Evolutionary conservation across 805 yeast species (phyloP).

Genomic region (Lipomyces yamadae): DNA sequence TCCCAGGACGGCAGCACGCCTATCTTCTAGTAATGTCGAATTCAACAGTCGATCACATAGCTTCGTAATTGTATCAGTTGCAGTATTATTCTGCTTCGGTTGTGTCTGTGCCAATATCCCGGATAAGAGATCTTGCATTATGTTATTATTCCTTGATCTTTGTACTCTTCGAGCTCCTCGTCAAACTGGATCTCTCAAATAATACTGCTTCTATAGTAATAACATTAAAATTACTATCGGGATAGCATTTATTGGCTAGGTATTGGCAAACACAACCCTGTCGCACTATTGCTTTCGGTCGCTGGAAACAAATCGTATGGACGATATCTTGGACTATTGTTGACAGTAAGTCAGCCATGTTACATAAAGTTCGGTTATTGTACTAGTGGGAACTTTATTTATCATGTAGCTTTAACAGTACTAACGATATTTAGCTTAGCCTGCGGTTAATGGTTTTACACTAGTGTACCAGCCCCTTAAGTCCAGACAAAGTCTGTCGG

Average conservation of each 20-base stretch:
- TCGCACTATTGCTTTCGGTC: neutral
- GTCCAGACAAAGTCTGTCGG: neutral
- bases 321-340: neutral
- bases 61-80: constrained; percentile 84
- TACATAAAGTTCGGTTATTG: neutral
- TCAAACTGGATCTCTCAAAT: neutral
- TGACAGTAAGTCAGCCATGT: neutral
- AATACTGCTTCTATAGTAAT: neutral
- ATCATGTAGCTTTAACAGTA: neutral
- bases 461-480: neutral
- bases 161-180: neutral
- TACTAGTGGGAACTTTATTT: neutral
- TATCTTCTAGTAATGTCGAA: constrained; percentile 78
- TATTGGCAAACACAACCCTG: neutral
- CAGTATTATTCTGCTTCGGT: constrained; percentile 58
- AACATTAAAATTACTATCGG: neutral
- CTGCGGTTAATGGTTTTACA: neutral
- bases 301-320: neutral
- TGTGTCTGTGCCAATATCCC: constrained; percentile 50
- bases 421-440: constrained; percentile 2
- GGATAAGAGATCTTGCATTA: constrained; percentile 41
- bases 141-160: neutral
- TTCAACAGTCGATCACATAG: constrained; percentile 85
- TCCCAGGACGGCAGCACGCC: constrained; percentile 89
- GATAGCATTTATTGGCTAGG: neutral